Conservation (phyloP, 73 alveolate species). For the Uronychia setigera region DNA sequence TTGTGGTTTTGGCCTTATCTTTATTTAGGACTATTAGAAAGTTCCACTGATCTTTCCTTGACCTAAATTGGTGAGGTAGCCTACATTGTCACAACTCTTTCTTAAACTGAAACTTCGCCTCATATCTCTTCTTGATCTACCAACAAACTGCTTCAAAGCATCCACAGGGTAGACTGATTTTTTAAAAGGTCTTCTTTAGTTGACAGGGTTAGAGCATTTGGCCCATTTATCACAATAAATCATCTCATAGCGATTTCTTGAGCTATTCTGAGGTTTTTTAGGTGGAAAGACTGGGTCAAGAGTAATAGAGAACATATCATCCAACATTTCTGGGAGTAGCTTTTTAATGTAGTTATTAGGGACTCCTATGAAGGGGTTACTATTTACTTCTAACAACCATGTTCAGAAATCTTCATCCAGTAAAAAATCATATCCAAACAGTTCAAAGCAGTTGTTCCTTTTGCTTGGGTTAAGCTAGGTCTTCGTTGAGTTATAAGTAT, state of each 20-base stretch:
- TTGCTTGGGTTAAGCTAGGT: conserved; percentile 51
- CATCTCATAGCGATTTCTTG: conserved; percentile 9
- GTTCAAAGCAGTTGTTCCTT: conserved; percentile 67
- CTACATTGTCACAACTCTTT: neutral
- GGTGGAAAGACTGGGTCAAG: conserved; percentile 68
- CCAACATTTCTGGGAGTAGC: conserved; percentile 79
- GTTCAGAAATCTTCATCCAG: conserved; percentile 74
- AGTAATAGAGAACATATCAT: conserved; percentile 74
- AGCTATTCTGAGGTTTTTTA: neutral
- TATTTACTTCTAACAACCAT: conserved; percentile 76
- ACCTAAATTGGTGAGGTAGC: neutral
- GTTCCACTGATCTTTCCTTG: neutral
- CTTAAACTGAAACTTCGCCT: neutral
- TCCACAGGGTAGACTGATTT: conserved; percentile 31
- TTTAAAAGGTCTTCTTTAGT: conserved; percentile 22
- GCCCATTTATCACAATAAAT: conserved; percentile 13
- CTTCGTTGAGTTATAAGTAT: conserved; percentile 17
- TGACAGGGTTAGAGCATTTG: neutral
- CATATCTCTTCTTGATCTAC: neutral
- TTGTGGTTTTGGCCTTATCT: neutral
- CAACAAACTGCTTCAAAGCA: conserved; percentile 5
- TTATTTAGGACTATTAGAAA: neutral
- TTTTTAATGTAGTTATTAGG: conserved; percentile 62
- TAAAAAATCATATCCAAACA: conserved; percentile 81
- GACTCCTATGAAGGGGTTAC: conserved; percentile 72